Base-by-base conservation (phyloP, 768 basidiomycete genomes). In the Ramaria sp. region DNA sequence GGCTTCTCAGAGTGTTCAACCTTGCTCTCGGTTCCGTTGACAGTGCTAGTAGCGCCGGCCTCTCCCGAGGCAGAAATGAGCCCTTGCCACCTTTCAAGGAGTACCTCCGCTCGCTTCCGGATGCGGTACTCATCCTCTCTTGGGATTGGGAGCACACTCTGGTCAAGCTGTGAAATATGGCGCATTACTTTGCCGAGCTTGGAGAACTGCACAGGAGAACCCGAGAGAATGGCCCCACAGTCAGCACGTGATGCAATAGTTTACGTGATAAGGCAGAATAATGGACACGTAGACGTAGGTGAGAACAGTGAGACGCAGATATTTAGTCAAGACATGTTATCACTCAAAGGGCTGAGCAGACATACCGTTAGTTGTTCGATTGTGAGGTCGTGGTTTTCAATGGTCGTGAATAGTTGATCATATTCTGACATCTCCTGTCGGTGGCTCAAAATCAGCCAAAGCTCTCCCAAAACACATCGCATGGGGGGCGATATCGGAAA, bases 171-270 rank as follows among this genome's bases (percentile, higher is more conserved):
- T 27, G 83, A 74, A 63, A 93, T 88, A 70, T 90, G 88, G 63
- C 88, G 87, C 87, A 93, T 89, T 34, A 93, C 89, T 73, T 86
- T 86, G 69, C 81, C 83, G 61, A 88, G 86, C 69, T 89, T 88
- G 51, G 88, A 90, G 71, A 82, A 83, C 83, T 88, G 66, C n/a
- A 58, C 10, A 39, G 19, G 48, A 19, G 24, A 27, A 46, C 54
- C 41, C 24, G 43, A 55, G 13, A 38, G n/a, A 38, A 37, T 37
- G 52, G 38, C 52, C 38, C 34, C 15, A 42, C 34, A 53, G 37
- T 27, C 51, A 52, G 33, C 51, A 52, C 31, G 37, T 31, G 37
- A 52, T 52, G 30, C 51, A 27, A 27, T 5, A 37, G 1, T 9
- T 37, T 37, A 37, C 51, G 37, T 30, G 49, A 37, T 37, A 53